Percentiles rank a stretch among this genome's conserved stretches.
Conservation (phyloP, 768 basidiomycete genomes). For the Aureoboletus auriporus region DNA sequence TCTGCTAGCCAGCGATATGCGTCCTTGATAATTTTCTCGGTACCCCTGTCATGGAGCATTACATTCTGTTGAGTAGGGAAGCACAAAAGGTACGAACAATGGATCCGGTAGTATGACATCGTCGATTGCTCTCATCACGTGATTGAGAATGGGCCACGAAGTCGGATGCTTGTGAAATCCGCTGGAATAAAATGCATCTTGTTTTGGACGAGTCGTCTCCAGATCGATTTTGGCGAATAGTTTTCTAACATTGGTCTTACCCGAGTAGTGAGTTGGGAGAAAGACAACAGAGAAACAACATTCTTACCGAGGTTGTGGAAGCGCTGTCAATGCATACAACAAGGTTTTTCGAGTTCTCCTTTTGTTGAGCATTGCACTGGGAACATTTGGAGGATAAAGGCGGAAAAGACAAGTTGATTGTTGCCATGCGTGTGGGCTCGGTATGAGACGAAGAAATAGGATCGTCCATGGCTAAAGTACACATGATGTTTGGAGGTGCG, state of each 20-base stretch:
- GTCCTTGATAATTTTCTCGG: too few species aligned
- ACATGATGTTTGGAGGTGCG: too few species aligned
- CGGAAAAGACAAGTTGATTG: not conserved
- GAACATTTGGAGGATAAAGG: not conserved
- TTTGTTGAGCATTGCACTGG: not conserved
- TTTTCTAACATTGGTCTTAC: slow-evolving; percentile 29
- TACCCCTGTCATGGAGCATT: not conserved
- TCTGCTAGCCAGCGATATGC: too few species aligned
- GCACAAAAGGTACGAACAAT: slow-evolving; percentile 15
- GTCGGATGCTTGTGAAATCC: slow-evolving; percentile 31
- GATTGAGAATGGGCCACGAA: slow-evolving; percentile 16
- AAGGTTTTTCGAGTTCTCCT: not conserved
- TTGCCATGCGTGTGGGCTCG: too few species aligned
- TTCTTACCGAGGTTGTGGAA: slow-evolving; percentile 4
- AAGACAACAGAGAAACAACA: not conserved
- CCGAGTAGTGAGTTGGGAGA: slow-evolving; percentile 8
- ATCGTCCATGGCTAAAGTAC: too few species aligned
- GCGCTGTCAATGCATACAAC: slow-evolving; percentile 8
- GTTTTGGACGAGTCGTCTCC: slow-evolving; percentile 7
- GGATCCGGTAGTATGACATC: slow-evolving; percentile 30
- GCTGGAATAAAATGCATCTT: slow-evolving; percentile 32
- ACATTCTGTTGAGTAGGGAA: not conserved
- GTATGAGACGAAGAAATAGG: too few species aligned
- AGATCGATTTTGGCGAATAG: slow-evolving; percentile 20
- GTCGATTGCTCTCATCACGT: slow-evolving; percentile 6